A percentile compares a stretch with the other conserved stretches of the same genome.
phyloP scores from a whole-genome alignment of 2,329 filamentous ascomycete species.

The Diaporthe eres region DNA sequence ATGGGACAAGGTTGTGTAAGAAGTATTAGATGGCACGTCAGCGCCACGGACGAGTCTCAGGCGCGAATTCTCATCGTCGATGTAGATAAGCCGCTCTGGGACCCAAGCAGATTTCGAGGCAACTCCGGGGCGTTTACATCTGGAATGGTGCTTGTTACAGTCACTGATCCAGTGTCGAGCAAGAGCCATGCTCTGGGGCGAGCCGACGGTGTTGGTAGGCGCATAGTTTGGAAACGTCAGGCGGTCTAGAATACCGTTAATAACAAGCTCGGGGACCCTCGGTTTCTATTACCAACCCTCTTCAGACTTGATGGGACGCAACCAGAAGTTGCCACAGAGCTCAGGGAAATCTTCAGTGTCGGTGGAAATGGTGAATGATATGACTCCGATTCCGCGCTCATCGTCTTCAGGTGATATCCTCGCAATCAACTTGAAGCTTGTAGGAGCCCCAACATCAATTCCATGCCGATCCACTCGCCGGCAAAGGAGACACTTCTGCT shows the following conservation, averaged over 20 bases:
- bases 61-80: conserved; percentile 14
- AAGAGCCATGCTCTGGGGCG: conserved; percentile 7
- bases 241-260: conserved; percentile 1
- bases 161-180: conserved; percentile 15
- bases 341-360: neutral
- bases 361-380: neutral
- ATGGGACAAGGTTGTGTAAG: conserved; percentile 13
- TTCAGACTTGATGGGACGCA: conserved; percentile 13
- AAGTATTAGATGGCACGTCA: neutral
- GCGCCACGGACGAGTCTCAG: conserved; percentile 8
- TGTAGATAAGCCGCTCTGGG: conserved; percentile 11
- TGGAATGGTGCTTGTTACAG: conserved; percentile 10
- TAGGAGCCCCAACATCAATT: neutral
- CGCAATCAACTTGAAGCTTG: conserved; percentile 3
- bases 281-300: neutral
- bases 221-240: conserved; percentile 6
- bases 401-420: neutral
- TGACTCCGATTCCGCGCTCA: neutral
- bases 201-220: conserved; percentile 17
- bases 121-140: conserved; percentile 11
- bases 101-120: neutral
- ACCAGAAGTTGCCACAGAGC: neutral
- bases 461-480: neutral
- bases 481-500: conserved; percentile 20
- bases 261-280: neutral